These are phyloP conservation scores for Ustilago vetiveriae DNA, from an alignment of 1,284 basidiomycete genomes.

Conservation along the genomic window DNA sequence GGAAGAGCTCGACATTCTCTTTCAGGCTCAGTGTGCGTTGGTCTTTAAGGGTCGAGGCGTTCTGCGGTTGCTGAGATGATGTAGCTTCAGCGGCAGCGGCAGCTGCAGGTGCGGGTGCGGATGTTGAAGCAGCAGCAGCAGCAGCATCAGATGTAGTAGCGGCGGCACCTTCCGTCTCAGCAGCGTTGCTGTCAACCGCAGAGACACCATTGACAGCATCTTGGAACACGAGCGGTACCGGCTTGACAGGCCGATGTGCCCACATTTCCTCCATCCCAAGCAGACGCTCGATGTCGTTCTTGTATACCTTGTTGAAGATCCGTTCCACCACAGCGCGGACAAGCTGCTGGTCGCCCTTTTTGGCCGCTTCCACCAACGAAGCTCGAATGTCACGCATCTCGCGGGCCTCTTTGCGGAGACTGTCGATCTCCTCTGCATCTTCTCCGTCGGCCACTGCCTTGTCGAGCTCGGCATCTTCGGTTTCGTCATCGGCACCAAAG, in stretches of 20 bases:
- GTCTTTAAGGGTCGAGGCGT: constrained; percentile 44
- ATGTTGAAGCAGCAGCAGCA: no score
- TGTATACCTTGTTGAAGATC: constrained; percentile 91
- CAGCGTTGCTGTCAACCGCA: neutral
- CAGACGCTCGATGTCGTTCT: constrained; percentile 85
- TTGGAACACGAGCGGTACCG: constrained; percentile 85
- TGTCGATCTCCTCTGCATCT: constrained; percentile 88
- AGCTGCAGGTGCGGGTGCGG: neutral
- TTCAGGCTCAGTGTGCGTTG: constrained; percentile 54
- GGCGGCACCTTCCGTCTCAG: neutral
- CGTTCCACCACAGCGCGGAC: constrained; percentile 74
- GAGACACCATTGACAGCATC: constrained; percentile 68
- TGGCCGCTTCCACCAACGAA: constrained; percentile 63
- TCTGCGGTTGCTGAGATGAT: neutral
- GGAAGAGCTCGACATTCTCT: constrained; percentile 59
- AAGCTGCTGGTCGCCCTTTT: constrained; percentile 3
- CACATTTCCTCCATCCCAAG: constrained; percentile 99
- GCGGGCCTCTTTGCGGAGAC: constrained; percentile 85
- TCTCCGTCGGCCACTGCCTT: constrained; percentile 87
- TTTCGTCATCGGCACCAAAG: constrained; percentile 48
- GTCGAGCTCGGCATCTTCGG: constrained; percentile 76
- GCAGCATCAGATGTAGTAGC: neutral
- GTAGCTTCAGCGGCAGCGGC: neutral
- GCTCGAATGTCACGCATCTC: constrained; percentile 84
- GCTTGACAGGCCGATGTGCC: constrained; percentile 80